Evolutionary conservation across 495 filamentous ascomycete species (phyloP).

Genomic region (Echria macrotheca): DNA sequence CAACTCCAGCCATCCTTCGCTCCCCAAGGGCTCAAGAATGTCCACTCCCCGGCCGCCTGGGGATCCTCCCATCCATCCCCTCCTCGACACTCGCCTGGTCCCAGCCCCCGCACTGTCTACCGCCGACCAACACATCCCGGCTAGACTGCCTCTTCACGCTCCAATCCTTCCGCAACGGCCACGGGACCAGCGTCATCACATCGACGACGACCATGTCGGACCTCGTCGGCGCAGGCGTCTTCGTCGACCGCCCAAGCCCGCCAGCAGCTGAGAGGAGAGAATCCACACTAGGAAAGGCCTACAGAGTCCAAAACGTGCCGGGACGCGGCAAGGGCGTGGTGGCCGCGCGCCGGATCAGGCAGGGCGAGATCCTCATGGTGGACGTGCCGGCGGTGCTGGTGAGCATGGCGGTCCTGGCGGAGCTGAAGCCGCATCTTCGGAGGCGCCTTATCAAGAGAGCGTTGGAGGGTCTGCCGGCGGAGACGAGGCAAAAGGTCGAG

Average conservation of each 20-base stretch:
- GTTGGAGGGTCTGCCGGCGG: slow-evolving; percentile 30
- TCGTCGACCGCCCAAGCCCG: slow-evolving; percentile 24
- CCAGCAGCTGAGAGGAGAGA: slow-evolving; percentile 10
- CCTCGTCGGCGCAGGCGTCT: slow-evolving; percentile 22
- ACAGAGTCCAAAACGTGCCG: slow-evolving; percentile 23
- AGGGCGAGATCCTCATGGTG: slow-evolving; percentile 35
- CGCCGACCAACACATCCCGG: not conserved
- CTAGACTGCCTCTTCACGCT: slow-evolving; percentile 33
- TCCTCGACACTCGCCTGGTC: slow-evolving; percentile 13
- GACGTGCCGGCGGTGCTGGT: slow-evolving; percentile 34
- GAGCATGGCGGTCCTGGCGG: slow-evolving; percentile 27
- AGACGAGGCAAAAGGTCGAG: slow-evolving; percentile 20
- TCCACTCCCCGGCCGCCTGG: slow-evolving; percentile 3
- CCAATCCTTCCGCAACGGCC: slow-evolving; percentile 26
- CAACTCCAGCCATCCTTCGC: no score
- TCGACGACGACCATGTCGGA: slow-evolving; percentile 22
- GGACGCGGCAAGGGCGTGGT: slow-evolving; percentile 36
- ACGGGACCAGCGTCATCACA: slow-evolving; percentile 27
- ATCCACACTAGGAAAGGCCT: slow-evolving; percentile 13
- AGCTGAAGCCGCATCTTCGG: slow-evolving; percentile 24
- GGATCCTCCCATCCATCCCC: slow-evolving; percentile 1
- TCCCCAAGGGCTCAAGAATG: no score
- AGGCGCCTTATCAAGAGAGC: slow-evolving; percentile 30
- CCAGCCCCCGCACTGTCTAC: slow-evolving; percentile 13
- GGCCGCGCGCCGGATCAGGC: slow-evolving; percentile 28